These are phyloP conservation scores for Platanus orientalis DNA, from an alignment of 164 flowering plant species.

Conservation along the genomic window DNA sequence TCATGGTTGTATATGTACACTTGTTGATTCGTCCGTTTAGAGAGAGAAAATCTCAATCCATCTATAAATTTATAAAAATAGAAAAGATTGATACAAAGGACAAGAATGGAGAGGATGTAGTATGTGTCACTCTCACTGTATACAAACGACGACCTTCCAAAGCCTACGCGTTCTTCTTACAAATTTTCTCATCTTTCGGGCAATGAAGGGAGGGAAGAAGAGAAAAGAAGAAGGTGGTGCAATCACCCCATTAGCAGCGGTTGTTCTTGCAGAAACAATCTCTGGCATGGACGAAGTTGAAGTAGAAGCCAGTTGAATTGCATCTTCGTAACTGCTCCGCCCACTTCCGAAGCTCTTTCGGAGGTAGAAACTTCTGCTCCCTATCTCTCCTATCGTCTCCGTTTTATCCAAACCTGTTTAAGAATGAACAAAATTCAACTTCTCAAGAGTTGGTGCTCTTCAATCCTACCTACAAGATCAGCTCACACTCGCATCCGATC, in stretches of 20 bases:
- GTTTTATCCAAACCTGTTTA: conserved; percentile 51
- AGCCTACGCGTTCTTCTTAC: conserved; percentile 41
- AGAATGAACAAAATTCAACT: not conserved
- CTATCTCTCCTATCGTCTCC: conserved; percentile 60
- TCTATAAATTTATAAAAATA: too few relatives aligned
- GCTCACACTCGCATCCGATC: too few relatives aligned
- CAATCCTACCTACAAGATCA: too few relatives aligned
- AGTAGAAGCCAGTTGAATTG: conserved; percentile 2
- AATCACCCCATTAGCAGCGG: not conserved
- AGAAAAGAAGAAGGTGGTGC: conserved; percentile 6
- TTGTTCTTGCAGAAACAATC: not conserved
- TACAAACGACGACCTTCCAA: conserved; percentile 52
- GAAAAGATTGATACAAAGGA: too few relatives aligned
- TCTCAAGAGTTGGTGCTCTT: too few relatives aligned
- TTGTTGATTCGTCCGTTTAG: too few relatives aligned
- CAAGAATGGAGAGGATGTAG: not conserved
- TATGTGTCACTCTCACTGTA: not conserved
- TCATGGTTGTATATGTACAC: too few relatives aligned
- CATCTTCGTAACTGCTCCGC: conserved; percentile 10
- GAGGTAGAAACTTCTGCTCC: conserved; percentile 75
- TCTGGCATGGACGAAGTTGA: conserved; percentile 9
- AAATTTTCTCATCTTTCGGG: conserved; percentile 34
- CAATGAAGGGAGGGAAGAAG: conserved; percentile 30
- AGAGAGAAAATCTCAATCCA: too few relatives aligned
- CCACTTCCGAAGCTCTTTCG: conserved; percentile 23